phyloP scores from a whole-genome alignment of 441 rosid species.

The Aquilaria agallochum region DNA sequence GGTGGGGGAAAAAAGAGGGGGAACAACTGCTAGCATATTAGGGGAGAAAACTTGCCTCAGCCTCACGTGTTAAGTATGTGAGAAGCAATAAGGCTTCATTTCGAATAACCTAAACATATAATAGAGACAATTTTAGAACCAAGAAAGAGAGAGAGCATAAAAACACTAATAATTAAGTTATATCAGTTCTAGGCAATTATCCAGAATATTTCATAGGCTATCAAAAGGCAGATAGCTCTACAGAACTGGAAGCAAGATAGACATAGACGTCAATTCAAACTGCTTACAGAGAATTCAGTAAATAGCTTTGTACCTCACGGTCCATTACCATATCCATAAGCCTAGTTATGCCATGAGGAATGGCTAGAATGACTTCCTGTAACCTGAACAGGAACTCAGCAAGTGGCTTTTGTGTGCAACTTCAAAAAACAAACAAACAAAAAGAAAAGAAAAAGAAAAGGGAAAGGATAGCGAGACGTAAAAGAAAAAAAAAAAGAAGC shows the following conservation, averaged over 20 bases:
- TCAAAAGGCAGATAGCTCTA: no score
- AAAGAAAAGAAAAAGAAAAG: constrained; percentile 10
- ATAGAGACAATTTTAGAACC: neutral
- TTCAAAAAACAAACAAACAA: constrained; percentile 5
- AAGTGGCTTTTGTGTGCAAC: constrained; percentile 19
- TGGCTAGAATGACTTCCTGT: constrained; percentile 90
- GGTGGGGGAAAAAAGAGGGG: constrained; percentile 9
- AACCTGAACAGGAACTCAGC: constrained; percentile 61
- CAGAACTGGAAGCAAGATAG: neutral
- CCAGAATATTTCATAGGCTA: no score
- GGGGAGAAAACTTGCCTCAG: constrained; percentile 44
- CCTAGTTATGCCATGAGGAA: constrained; percentile 92
- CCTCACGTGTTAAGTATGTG: constrained; percentile 85
- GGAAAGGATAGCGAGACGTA: neutral
- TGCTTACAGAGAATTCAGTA: neutral
- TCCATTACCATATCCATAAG: constrained; percentile 98
- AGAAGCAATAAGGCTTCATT: constrained; percentile 92
- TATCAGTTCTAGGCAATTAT: no score
- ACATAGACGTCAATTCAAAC: neutral
- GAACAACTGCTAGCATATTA: neutral
- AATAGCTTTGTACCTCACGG: constrained; percentile 60
- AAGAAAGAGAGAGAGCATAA: neutral
- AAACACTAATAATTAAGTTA: no score
- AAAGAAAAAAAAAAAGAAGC: constrained; percentile 7
- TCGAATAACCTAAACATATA: constrained; percentile 54